Conservation (phyloP, 2,329 filamentous ascomycete genomes). For the Trichoderma koningiopsis region DNA sequence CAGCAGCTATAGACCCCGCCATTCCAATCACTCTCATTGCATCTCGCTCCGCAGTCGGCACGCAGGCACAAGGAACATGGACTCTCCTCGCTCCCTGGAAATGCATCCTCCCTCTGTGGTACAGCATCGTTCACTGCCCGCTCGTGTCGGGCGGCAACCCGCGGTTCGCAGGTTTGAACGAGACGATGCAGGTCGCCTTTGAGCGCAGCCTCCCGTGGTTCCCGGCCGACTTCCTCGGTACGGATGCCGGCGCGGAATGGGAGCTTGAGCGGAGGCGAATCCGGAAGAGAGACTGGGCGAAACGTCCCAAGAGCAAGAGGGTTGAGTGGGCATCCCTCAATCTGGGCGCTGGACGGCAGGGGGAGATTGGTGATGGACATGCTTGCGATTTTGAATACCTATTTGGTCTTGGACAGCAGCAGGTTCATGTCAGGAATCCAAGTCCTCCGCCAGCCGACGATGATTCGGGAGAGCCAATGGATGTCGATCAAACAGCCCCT, state of each 20-base stretch:
- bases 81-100: conserved; percentile 88
- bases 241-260: conserved; percentile 77
- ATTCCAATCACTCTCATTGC: conserved; percentile 77
- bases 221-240: conserved; percentile 80
- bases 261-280: conserved; percentile 68
- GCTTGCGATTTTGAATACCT: conserved; percentile 80
- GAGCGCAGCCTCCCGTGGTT: conserved; percentile 81
- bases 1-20: conserved; percentile 62
- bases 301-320: conserved; percentile 79
- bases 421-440: conserved; percentile 1
- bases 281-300: conserved; percentile 76
- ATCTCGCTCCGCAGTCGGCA: conserved; percentile 51
- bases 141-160: conserved; percentile 79
- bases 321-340: conserved; percentile 73
- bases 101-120: conserved; percentile 84
- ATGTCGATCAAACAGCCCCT: conserved; percentile 33
- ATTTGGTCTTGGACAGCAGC: conserved; percentile 42
- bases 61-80: conserved; percentile 69
- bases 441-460: conserved; percentile 28
- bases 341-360: conserved; percentile 71
- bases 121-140: conserved; percentile 79
- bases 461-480: conserved; percentile 38
- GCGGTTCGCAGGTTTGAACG: conserved; percentile 77
- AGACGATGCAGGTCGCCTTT: conserved; percentile 78
- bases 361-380: conserved; percentile 81